Evolutionary conservation across 257 asterid species (phyloP), one percentile per base, ranked within the genome.

Genomic region (Gentiana straminea): DNA sequence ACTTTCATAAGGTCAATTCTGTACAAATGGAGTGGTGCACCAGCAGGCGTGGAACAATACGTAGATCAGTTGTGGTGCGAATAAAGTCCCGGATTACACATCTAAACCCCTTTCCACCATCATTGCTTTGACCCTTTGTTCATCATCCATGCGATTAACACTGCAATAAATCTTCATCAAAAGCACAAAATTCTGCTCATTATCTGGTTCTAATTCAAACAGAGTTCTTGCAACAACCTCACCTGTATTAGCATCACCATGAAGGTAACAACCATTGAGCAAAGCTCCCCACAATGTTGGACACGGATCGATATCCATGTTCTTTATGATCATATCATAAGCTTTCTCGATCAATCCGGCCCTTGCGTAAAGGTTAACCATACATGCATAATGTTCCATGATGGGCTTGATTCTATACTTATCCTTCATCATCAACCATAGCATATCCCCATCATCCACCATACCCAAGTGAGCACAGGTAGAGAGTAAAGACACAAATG

Each of bases 301-400:
- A 73, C 83, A 83, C 8, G 89, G 89, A 67, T 78, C 79, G 4
- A 66, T 55, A 59, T 76, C 83, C 81, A 84, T 86, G 51, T 52
- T 62, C 0, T 67, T 72, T 58, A 33, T 57, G 36, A 86, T 67
- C 49, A 90, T 54, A 32, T 74, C 75, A 57, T 74, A 69, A 8
- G 94, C 97, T 70, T 79, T 63, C 4, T 66, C 50, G 8, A 84
- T 54, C 57, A 77, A 69, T 13, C 96, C 96, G 1, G 83, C 72
- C 60, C 86, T 77, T 48, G 73, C 86, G 55, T 90, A 90, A 58
- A 90, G 86, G 74, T 86, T 86, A 35, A 84, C 97, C 91, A 86
- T 74, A 60, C 97, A 90, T 8, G 83, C 79, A 76, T 73, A 79
- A 54, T 90, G 95, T 72, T 84, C 96, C 88, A 78, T 74, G 45